Evolutionary conservation across 1,139 yeast species (phyloP).

Genomic region (Magnusiomyces tetraspermus): DNA sequence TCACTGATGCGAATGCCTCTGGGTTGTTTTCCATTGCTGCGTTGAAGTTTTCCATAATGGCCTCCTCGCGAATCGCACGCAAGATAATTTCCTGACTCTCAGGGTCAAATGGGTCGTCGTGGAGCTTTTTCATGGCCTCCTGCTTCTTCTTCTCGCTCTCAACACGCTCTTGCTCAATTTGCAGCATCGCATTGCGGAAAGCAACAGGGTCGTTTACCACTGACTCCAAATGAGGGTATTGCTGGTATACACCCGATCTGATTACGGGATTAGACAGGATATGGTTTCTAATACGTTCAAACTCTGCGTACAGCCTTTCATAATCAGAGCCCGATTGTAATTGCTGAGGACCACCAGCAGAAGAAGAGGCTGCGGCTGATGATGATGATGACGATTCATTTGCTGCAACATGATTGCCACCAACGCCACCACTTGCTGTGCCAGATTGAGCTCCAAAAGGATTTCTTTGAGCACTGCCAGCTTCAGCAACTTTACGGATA

Average conservation of each 20-base stretch:
- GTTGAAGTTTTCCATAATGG: slow-evolving; percentile 66
- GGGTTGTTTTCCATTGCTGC: slow-evolving; percentile 83
- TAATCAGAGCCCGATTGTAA: neutral
- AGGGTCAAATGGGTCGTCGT: slow-evolving; percentile 63
- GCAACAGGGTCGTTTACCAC: slow-evolving; percentile 43
- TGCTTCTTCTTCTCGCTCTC: slow-evolving; percentile 31
- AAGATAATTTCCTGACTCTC: slow-evolving; percentile 58
- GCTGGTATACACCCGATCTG: slow-evolving; percentile 28
- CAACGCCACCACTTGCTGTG: slow-evolving; percentile 7
- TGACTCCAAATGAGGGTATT: slow-evolving; percentile 31
- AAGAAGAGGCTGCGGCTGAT: neutral
- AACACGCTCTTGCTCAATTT: slow-evolving; percentile 30
- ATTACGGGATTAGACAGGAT: slow-evolving; percentile 29
- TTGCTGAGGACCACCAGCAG: neutral
- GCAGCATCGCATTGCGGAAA: slow-evolving; percentile 42
- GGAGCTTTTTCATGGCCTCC: slow-evolving; percentile 44
- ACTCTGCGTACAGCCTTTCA: slow-evolving; percentile 20
- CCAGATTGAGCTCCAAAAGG: neutral
- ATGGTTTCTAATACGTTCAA: slow-evolving; percentile 32
- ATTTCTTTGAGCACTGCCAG: neutral
- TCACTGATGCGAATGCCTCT: slow-evolving; percentile 72
- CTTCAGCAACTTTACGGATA: slow-evolving; percentile 1
- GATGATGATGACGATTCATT: slow-evolving; percentile 4
- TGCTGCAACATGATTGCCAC: slow-evolving; percentile 13
- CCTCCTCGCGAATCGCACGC: slow-evolving; percentile 62